Base-by-base conservation (phyloP, 192 early-diverging fungal genomes). In the Diversispora eburnea region DNA sequence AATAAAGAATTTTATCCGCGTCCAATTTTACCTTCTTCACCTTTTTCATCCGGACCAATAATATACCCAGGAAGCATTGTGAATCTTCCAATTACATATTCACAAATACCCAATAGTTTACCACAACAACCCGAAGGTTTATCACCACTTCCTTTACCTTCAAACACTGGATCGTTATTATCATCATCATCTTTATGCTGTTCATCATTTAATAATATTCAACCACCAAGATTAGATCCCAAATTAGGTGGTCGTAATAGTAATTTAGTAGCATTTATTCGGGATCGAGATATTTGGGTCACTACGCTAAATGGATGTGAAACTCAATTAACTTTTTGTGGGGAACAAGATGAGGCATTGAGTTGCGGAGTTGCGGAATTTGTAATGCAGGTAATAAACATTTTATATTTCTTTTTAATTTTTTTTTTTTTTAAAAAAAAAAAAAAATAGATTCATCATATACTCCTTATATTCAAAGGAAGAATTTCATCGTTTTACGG, bases 401-500 rank as follows among this genome's bases (percentile, higher is more conserved):
- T 10, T 54, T 4, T 54, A 10, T 17, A 54, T 17, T 54, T 54
- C 48, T 13, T 3, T 54, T 12, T 2, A 13, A 51, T 12, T 51
- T 51, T 51, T 4, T 51, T 51, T 8, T 17, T 54, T 4, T 17
- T 54, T 10, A 17, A 17, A 54, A 10, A 54, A 54, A 17, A 54
- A 54, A 10, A 10, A 13, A 10, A 17, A 3, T 13, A 54, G n/a
- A 17, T 54, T 54, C 51, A 54, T 17, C 55, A 15, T 55, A 42
- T 42, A 5, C 39, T 56, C 56, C n/a, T 17, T 55, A 20, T 13
- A 19, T 60, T 72, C 61, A 60, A 61, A 81, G 78, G 90, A 91
- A 74, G 90, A 91, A 71, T 90, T 91, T 63, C 84, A 85, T 65
- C 77, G 90, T 48, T 85, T 78, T 47, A 86, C 89, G 8, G 86